Evolutionary conservation across 2,329 filamentous ascomycete species (phyloP), one percentile per base, ranked within the genome.

Genomic region (Mycosphaerella arachidis): DNA sequence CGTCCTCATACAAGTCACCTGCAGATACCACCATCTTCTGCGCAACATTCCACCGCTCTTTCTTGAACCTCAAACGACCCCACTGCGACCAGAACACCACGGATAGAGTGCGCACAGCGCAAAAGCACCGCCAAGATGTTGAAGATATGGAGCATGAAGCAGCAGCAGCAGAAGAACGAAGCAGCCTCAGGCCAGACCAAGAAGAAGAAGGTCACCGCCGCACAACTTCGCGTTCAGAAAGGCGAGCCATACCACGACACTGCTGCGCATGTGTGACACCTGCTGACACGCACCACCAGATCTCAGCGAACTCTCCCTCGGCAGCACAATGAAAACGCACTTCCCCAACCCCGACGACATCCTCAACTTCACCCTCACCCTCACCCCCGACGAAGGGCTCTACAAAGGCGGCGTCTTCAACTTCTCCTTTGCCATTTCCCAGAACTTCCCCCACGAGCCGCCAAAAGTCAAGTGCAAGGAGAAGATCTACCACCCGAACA

Each of bases 401-500:
- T 99, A 99, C 83, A 91, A 92, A 72, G 86, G 86, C 68, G 93
- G 93, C 59, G 81, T 82, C 61, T 99, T 97, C 78, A 86, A 87
- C 61, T 99, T 99, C 76, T 89, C 85, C 66, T 97, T 99, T 77
- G 84, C 85, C 64, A 96, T 99, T 79, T 92, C 91, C 76, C 90
- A 93, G 73, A 94, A 90, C 79, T 99, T 96, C 78, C 94, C 94
- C 0, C 94, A 97, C 78, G 92, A 97, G 75, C 92, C 94, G 64
- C 94, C 94, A 20, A 97, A 97, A 78, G 94, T 99, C 69, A 94
- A 90, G 72, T 97, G 94, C 79, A 89, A 87, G 68, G 91, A 99
- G 78, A 97, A 96, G 82, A 97, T 99, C 70, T 99, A 99, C 79
- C 94, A 99, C 75, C 94, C 94, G 6, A 99, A 99, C 77, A 99